Conservation (phyloP, 2,329 filamentous ascomycete species). For the Periglandula ipomoeae region DNA sequence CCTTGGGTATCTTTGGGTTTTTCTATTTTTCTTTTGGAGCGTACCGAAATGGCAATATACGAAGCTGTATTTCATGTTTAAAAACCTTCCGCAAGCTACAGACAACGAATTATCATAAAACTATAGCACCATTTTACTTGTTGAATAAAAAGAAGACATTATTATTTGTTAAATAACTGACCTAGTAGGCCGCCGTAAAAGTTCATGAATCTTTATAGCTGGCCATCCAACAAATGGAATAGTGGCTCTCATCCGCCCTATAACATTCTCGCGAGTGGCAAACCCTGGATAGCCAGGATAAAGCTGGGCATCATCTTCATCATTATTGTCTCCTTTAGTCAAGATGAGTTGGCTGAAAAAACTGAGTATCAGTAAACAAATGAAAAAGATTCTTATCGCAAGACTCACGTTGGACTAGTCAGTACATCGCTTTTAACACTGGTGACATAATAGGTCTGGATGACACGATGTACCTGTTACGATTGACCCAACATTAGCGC, state of each 20-base stretch:
- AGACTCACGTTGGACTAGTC: not conserved
- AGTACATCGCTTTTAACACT: no score
- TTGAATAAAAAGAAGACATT: no score
- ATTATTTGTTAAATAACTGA: not conserved
- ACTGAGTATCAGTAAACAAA: not conserved
- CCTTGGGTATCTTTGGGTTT: not conserved
- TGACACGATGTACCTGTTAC: not conserved
- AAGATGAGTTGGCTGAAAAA: not conserved
- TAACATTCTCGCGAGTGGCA: not conserved
- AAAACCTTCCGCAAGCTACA: not conserved
- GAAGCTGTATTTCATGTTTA: not conserved
- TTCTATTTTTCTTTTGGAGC: conserved; percentile 1
- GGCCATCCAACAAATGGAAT: not conserved
- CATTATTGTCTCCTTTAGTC: not conserved
- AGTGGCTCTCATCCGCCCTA: not conserved
- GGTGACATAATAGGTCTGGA: not conserved
- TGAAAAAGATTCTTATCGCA: not conserved
- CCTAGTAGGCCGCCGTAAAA: not conserved
- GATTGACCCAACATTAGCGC: not conserved
- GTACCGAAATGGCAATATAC: conserved; percentile 1
- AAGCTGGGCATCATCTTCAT: not conserved
- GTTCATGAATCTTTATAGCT: not conserved
- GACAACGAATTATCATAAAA: not conserved
- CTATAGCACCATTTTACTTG: not conserved
- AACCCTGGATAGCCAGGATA: not conserved